Conservation (phyloP, 176 grass and related monocot genomes). For the maize (Zea mays) region DNA sequence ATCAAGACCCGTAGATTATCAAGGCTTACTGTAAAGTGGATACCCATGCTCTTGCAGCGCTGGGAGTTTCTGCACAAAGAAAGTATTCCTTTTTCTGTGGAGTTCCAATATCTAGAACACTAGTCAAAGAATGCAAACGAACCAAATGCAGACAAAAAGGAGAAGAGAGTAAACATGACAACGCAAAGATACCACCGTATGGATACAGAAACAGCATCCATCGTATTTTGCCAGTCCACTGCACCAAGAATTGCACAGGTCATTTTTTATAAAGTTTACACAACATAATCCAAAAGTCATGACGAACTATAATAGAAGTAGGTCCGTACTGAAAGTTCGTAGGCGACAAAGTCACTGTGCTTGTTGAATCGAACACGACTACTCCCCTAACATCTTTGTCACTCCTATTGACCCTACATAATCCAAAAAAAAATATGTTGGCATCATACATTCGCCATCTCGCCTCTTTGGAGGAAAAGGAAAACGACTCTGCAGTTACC, state of each 20-base stretch:
- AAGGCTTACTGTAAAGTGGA: slow-evolving; percentile 79
- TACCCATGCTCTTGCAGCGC: slow-evolving; percentile 87
- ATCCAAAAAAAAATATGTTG: slow-evolving; percentile 38
- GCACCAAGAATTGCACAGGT: slow-evolving; percentile 44
- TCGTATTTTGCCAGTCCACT: slow-evolving; percentile 82
- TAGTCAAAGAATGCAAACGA: slow-evolving; percentile 59
- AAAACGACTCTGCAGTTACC: slow-evolving; percentile 31
- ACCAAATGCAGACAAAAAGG: slow-evolving; percentile 21
- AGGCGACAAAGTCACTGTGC: slow-evolving; percentile 62
- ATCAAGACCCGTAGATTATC: background rate
- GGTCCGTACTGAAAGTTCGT: slow-evolving; percentile 70
- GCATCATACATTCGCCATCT: slow-evolving; percentile 7
- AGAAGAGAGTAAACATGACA: slow-evolving; percentile 19
- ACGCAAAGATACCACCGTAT: slow-evolving; percentile 4
- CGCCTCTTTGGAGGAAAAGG: slow-evolving; percentile 2
- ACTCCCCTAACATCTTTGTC: slow-evolving; percentile 57
- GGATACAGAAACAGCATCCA: slow-evolving; percentile 95
- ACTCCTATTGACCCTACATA: slow-evolving; percentile 60
- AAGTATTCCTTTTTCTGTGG: slow-evolving; percentile 88
- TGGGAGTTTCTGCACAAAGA: slow-evolving; percentile 75
- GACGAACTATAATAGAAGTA: slow-evolving; percentile 30
- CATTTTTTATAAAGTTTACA: slow-evolving; percentile 2
- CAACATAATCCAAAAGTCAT: slow-evolving; percentile 4
- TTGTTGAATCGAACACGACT: slow-evolving; percentile 71
- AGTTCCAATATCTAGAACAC: slow-evolving; percentile 82